These are phyloP conservation scores for Ceratocystis diversiconidia DNA, from an alignment of 2,329 filamentous ascomycete species.

Conservation along the genomic window DNA sequence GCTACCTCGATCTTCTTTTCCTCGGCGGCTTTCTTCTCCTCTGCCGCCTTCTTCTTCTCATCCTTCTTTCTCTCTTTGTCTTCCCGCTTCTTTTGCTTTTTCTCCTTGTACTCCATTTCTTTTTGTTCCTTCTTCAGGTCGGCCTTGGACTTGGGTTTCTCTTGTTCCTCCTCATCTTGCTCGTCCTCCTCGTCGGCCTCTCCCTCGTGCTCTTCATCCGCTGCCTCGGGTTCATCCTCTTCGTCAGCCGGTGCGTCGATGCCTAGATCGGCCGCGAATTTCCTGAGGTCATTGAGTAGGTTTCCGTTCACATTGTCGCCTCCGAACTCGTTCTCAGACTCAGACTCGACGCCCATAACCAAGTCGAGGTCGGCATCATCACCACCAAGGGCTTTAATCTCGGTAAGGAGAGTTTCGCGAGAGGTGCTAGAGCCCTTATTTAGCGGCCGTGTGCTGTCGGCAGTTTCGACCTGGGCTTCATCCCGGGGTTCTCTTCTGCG, in stretches of 20 bases:
- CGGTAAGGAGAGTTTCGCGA: slow-evolving; percentile 38
- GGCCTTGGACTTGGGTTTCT: slow-evolving; percentile 27
- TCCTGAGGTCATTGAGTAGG: slow-evolving; percentile 10
- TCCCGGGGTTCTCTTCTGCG: slow-evolving; percentile 6
- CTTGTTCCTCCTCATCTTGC: slow-evolving; percentile 20
- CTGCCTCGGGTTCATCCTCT: background rate
- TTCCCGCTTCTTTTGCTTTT: slow-evolving; percentile 24
- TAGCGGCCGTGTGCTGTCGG: slow-evolving; percentile 8
- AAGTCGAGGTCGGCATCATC: slow-evolving; percentile 50
- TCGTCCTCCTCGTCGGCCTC: background rate
- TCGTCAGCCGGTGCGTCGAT: slow-evolving; percentile 15
- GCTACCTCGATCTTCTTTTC: slow-evolving; percentile 23
- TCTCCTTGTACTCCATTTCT: slow-evolving; percentile 23
- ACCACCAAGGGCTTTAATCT: slow-evolving; percentile 51
- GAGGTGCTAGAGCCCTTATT: slow-evolving; percentile 11
- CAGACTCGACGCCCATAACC: slow-evolving; percentile 37
- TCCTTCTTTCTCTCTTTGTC: slow-evolving; percentile 17
- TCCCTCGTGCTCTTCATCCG: background rate
- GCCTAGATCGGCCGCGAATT: slow-evolving; percentile 16
- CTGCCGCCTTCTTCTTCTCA: slow-evolving; percentile 12
- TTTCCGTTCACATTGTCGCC: slow-evolving; percentile 20
- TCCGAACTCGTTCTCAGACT: slow-evolving; percentile 27
- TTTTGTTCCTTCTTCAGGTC: slow-evolving; percentile 26
- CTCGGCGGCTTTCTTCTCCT: slow-evolving; percentile 21
- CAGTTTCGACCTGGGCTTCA: background rate